Conservation (phyloP, 495 filamentous ascomycete species). For the Neurospora sp. region DNA sequence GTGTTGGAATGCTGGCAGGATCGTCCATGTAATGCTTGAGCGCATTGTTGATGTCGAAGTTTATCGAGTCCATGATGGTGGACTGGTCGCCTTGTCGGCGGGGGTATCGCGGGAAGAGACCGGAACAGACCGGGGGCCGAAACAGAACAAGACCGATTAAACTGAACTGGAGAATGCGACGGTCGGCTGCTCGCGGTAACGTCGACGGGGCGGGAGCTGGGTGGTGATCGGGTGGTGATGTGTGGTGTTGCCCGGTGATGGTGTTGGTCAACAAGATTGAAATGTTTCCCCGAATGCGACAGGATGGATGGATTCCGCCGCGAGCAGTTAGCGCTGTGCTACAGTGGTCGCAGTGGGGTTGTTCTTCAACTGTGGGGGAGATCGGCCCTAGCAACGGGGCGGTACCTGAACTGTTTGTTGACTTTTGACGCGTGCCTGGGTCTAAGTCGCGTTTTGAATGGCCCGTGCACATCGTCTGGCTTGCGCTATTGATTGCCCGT, state of each 20-base stretch:
- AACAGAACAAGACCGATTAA: neutral
- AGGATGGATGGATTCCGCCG: neutral
- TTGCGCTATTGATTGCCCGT: neutral
- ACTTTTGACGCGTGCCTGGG: neutral
- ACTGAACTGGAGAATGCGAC: neutral
- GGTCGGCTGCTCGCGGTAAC: neutral
- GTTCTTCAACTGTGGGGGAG: neutral
- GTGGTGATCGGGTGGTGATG: neutral
- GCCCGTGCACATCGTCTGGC: neutral
- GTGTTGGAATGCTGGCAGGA: constrained; percentile 70
- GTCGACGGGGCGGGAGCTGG: neutral
- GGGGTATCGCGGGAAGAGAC: constrained; percentile 13
- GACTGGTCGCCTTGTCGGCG: neutral
- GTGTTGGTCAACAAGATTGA: neutral
- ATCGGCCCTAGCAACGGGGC: neutral
- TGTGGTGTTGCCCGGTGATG: neutral
- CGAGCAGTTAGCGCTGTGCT: neutral
- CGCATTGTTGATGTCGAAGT: constrained; percentile 91
- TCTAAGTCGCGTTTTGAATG: neutral
- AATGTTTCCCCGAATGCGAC: neutral
- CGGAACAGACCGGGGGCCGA: constrained; percentile 9
- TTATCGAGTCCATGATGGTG: constrained; percentile 56
- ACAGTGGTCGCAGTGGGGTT: neutral
- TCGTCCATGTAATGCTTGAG: constrained; percentile 94
- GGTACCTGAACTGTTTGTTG: neutral